Base-by-base conservation (phyloP, 2,329 filamentous ascomycete genomes). In the Truncatella angustata region DNA sequence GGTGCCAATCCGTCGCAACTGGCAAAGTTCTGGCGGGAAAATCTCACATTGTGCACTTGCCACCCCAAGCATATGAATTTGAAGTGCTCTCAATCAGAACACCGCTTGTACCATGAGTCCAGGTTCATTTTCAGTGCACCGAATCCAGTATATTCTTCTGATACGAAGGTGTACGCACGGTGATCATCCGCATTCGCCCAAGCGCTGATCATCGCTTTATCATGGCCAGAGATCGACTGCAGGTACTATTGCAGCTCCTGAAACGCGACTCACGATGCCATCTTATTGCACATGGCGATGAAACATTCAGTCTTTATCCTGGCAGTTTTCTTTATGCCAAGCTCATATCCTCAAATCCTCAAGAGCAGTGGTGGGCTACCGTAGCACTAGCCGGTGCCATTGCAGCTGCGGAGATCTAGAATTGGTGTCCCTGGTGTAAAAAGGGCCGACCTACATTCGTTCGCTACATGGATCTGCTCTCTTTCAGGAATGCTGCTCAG, bases 221-320 rank as follows among this genome's bases (percentile, higher is more conserved):
- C 11, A 28, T 26, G 20, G 20, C 36, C n/a, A 44, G 21, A 44
- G 40, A 44, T 44, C 40, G 21, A 24, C 40, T 28, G 40, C 21
- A 28, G 20, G 40, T 46, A 35, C 43, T 28, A 46, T 37, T 39
- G 45, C 45, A 49, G 45, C 10, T 37, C 35, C 47, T 50, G 47
- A 50, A 50, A 50, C 47, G 35, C 24, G 23, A 37, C 32, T 49
- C 47, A 40, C 47, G 47, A 50, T 50, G 47, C 35, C 30, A 42
- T 50, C 47, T 43, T 24, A 50, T 42, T 23, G 34, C 30, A 49
- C 35, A 50, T 20, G 28, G 18, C 18, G 36, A 42, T 50, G 47
- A 50, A 50, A 50, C 47, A 50, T 39, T 16, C 34, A 24, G n/a
- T 34, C n/a, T n/a, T 28, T 16, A 35, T 47, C 44, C 28, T 28